phyloP scores from a whole-genome alignment of 1,284 basidiomycete genomes.

The Ceratobasidium sp. region DNA sequence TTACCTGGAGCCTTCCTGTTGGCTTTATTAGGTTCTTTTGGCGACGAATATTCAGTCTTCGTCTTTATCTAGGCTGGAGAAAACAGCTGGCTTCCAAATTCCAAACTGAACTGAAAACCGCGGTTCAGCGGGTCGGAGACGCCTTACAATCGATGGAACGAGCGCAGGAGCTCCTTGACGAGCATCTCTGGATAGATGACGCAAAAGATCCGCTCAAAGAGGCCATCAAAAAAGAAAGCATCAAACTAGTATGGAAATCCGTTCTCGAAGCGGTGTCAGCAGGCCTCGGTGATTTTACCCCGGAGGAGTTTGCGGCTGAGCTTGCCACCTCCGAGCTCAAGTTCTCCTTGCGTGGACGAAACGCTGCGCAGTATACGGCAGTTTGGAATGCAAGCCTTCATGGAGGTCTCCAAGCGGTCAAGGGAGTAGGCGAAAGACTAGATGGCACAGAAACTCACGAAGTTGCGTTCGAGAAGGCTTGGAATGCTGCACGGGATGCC shows the following conservation, averaged over 20 bases:
- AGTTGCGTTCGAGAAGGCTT: neutral
- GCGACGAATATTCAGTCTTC: neutral
- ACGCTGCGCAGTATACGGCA: neutral
- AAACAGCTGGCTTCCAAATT: neutral
- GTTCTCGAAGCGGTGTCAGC: neutral
- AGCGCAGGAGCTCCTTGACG: neutral
- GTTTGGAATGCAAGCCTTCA: conserved; percentile 14
- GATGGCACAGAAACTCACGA: neutral
- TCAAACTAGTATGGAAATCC: neutral
- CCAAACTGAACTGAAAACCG: neutral
- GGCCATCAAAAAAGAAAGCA: neutral
- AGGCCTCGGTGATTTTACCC: neutral
- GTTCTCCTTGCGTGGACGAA: neutral
- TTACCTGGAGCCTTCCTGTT: neutral
- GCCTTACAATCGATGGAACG: neutral
- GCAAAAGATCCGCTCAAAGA: neutral
- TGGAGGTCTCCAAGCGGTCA: neutral
- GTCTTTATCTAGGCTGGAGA: neutral
- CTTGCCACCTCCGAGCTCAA: neutral
- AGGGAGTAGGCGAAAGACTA: neutral
- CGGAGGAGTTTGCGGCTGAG: neutral
- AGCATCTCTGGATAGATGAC: neutral
- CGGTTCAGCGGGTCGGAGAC: neutral
- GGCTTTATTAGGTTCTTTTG: neutral
- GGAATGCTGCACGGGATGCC: neutral